phyloP scores from a whole-genome alignment of 345 rosid species.

The Triadica sebifera region DNA sequence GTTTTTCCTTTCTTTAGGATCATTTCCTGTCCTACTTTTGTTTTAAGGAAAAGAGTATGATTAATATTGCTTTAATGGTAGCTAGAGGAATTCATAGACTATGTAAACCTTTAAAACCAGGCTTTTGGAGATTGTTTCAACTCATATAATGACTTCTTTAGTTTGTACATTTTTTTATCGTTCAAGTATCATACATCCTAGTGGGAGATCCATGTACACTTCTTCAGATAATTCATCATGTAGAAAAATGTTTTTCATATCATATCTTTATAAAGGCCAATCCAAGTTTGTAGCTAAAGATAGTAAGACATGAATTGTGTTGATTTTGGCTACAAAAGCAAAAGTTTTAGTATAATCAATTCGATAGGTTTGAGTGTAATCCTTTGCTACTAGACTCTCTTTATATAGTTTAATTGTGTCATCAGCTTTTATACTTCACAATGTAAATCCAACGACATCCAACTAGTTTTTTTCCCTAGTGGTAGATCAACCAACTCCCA shows the following conservation, averaged over 20 bases:
- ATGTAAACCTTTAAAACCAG: not conserved
- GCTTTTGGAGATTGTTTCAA: not conserved
- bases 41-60: not conserved
- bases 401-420: too few species aligned
- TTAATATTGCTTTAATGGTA: not conserved
- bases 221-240: not conserved
- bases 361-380: too few species aligned
- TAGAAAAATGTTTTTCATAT: not conserved
- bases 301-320: not conserved
- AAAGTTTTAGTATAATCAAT: too few species aligned
- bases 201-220: not conserved
- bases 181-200: not conserved
- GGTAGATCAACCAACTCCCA: too few species aligned
- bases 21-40: not conserved
- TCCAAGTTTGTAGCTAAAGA: not conserved
- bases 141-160: not conserved
- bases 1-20: not conserved
- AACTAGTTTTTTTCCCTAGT: too few species aligned
- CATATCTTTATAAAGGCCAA: not conserved
- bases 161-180: not conserved
- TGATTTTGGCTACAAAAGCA: not conserved
- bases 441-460: too few species aligned
- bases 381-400: too few species aligned
- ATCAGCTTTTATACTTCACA: too few species aligned
- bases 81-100: not conserved